A percentile compares a stretch with the other conserved stretches of the same genome.
These are phyloP conservation scores for Neospora caninum DNA, from an alignment of 169 alveolate genomes.

Conservation along the genomic window DNA sequence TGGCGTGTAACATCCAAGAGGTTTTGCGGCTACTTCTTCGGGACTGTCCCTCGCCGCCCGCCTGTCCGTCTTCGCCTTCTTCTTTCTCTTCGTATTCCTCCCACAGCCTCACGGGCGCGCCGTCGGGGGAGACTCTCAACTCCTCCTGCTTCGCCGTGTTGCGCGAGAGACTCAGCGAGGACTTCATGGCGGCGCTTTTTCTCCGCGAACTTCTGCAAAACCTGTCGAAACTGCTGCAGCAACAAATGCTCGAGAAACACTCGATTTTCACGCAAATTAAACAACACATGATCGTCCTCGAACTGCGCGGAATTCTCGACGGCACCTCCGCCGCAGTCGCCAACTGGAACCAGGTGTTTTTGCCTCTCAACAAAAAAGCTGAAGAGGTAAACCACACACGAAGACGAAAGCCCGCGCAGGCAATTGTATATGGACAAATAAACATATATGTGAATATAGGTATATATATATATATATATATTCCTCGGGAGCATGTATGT, in stretches of 20 bases:
- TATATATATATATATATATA: no score
- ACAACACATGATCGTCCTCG: neutral
- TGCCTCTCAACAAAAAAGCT: conserved; percentile 18
- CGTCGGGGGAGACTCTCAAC: neutral
- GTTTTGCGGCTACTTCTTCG: conserved; percentile 18
- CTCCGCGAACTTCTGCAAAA: conserved; percentile 13
- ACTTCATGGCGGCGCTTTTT: conserved; percentile 15
- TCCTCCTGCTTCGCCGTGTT: conserved; percentile 19
- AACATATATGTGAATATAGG: no score
- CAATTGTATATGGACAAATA: no score
- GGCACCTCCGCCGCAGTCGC: conserved; percentile 31
- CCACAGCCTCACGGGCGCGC: neutral
- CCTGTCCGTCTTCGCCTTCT: neutral
- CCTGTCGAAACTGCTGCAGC: conserved; percentile 22
- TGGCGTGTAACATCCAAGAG: conserved; percentile 23
- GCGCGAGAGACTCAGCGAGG: neutral
- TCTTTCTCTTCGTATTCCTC: neutral
- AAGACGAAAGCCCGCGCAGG: no score
- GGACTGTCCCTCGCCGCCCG: conserved; percentile 21
- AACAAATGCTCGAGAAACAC: conserved; percentile 39
- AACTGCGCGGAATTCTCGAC: conserved; percentile 18
- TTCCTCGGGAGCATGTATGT: no score
- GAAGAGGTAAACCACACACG: conserved; percentile 6
- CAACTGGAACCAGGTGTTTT: conserved; percentile 6
- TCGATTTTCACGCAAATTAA: conserved; percentile 35